Evolutionary conservation across 1,139 yeast species (phyloP).

Genomic region (Taphrina sp.): DNA sequence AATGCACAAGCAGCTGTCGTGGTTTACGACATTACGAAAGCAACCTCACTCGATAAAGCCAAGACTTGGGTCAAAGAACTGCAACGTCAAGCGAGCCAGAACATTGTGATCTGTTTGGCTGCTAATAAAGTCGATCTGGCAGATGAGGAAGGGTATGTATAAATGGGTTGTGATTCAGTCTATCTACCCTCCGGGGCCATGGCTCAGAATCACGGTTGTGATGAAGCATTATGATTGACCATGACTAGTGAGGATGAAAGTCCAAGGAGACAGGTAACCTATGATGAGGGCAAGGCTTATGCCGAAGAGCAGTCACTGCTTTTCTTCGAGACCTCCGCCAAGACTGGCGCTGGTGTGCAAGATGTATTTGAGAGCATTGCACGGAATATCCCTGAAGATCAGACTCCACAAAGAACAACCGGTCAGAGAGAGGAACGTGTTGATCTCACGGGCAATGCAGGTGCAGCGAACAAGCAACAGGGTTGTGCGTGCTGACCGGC

Average conservation of each 20-base stretch:
- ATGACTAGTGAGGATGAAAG: constrained; percentile 10
- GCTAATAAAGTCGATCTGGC: constrained; percentile 83
- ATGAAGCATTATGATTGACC: no score
- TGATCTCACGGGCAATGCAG: constrained; percentile 19
- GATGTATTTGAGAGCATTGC: constrained; percentile 92
- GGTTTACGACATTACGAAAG: constrained; percentile 93
- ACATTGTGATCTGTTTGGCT: constrained; percentile 86
- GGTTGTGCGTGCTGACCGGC: constrained; percentile 25
- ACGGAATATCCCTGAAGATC: constrained; percentile 27
- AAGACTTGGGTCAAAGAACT: constrained; percentile 98
- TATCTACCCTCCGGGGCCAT: no score
- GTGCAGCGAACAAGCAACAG: constrained; percentile 14
- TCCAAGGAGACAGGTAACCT: constrained; percentile 69
- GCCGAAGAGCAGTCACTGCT: constrained; percentile 82
- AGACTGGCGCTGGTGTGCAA: constrained; percentile 84
- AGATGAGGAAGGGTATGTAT: constrained; percentile 41
- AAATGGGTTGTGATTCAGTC: no score
- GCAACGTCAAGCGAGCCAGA: constrained; percentile 90
- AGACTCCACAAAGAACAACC: constrained; percentile 6
- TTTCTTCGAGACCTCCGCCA: constrained; percentile 94
- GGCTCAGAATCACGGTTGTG: no score
- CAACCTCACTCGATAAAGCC: constrained; percentile 97
- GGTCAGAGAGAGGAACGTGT: constrained; percentile 31
- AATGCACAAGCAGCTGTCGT: constrained; percentile 98
- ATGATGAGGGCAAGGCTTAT: constrained; percentile 78